phyloP scores from a whole-genome alignment of 2,329 filamentous ascomycete genomes.

The Cladosporium cucumerinum region DNA sequence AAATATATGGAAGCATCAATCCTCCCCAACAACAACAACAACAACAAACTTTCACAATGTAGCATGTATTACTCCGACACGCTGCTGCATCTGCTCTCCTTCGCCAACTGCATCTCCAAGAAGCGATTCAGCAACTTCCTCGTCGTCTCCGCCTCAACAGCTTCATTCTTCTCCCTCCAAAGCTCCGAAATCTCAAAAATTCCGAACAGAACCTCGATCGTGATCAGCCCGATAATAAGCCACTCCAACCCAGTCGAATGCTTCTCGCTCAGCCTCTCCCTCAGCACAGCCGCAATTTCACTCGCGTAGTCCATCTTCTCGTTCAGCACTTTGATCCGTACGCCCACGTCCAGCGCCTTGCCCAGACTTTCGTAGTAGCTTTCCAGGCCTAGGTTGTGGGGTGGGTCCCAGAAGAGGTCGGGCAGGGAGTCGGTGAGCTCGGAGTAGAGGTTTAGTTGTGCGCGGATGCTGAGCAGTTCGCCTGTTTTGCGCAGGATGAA shows the following conservation, averaged over 20 bases:
- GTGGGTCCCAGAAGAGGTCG: constrained; percentile 94
- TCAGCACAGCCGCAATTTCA: constrained; percentile 84
- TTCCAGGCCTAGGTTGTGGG: constrained; percentile 83
- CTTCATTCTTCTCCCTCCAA: constrained; percentile 58
- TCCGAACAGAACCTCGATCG: constrained; percentile 88
- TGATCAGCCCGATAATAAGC: constrained; percentile 93
- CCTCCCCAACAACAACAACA: too few species aligned
- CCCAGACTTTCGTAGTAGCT: constrained; percentile 95
- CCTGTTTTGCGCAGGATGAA: constrained; percentile 93
- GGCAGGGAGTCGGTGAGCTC: constrained; percentile 93
- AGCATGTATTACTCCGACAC: not conserved
- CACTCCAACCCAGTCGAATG: constrained; percentile 85
- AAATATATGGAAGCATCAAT: not conserved
- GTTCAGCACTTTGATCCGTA: constrained; percentile 86
- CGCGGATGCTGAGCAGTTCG: constrained; percentile 81
- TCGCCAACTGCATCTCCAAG: constrained; percentile 31
- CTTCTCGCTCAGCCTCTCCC: constrained; percentile 85
- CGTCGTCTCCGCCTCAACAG: constrained; percentile 41
- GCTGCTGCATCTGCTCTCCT: not conserved
- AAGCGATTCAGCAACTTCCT: constrained; percentile 40
- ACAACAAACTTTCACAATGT: not conserved
- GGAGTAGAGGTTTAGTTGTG: constrained; percentile 93
- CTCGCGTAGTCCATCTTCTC: constrained; percentile 98
- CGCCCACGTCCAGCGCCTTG: constrained; percentile 82
- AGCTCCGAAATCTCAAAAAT: constrained; percentile 57